phyloP scores from a whole-genome alignment of 345 rosid species.

The Linum tenue region DNA sequence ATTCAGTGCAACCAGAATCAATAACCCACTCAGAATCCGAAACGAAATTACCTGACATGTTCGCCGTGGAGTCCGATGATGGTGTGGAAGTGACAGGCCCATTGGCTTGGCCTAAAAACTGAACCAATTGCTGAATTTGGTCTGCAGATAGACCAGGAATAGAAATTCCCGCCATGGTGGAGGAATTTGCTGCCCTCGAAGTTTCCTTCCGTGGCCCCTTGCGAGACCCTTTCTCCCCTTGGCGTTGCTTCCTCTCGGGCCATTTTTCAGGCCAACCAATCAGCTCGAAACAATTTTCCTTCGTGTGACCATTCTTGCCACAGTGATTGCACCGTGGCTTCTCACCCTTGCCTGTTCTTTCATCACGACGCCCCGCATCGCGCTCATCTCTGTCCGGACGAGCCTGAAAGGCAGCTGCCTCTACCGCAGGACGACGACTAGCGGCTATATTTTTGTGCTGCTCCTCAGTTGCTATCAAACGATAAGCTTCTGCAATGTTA shows the following conservation, averaged over 20 bases:
- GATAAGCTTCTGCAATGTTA: neutral
- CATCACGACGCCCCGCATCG: neutral
- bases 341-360: neutral
- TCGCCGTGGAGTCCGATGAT: neutral
- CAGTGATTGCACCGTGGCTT: neutral
- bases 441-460: neutral
- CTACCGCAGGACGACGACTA: neutral
- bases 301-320: neutral
- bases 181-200: no score
- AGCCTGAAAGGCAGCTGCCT: neutral
- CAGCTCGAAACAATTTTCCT: no score
- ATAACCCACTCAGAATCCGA: neutral
- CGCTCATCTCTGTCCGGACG: neutral
- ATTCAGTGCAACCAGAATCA: neutral
- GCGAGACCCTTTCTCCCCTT: no score
- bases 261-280: no score
- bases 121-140: neutral
- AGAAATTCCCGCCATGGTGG: no score
- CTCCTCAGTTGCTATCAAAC: neutral
- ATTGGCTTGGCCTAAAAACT: neutral
- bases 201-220: no score
- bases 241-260: no score
- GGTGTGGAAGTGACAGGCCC: neutral
- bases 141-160: neutral
- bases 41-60: neutral